Evolutionary conservation across 805 yeast species (phyloP).

Genomic region (Myxozyma vanderwaltii): DNA sequence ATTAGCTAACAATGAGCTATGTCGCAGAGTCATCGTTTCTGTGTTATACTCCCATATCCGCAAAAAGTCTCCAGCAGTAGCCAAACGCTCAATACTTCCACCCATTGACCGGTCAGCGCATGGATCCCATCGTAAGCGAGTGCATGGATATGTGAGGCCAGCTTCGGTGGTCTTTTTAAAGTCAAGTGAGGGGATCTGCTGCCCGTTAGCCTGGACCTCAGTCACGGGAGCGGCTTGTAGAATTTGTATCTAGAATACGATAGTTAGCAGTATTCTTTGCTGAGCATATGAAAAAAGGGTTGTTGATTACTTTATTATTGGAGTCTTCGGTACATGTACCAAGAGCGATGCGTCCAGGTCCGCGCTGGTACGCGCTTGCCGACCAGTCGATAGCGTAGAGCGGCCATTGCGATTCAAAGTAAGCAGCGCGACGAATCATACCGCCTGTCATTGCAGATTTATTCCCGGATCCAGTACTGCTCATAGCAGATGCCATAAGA

Average conservation of each 20-base stretch:
- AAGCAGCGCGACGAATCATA: constrained; percentile 40
- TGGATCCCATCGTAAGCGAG: constrained; percentile 76
- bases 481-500: constrained; percentile 7
- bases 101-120: constrained; percentile 28
- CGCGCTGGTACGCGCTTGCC: constrained; percentile 39
- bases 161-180: constrained; percentile 56
- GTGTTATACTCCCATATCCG: constrained; percentile 60
- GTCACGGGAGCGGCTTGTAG: constrained; percentile 33
- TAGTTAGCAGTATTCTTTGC: not conserved
- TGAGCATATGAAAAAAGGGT: not conserved
- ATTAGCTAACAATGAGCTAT: constrained; percentile 47
- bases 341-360: constrained; percentile 59
- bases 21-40: constrained; percentile 43
- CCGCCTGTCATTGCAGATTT: not conserved
- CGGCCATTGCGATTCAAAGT: constrained; percentile 54
- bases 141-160: constrained; percentile 65
- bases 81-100: constrained; percentile 50
- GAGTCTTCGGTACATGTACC: constrained; percentile 80
- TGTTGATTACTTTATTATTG: constrained; percentile 54
- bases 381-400: constrained; percentile 59
- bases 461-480: not conserved
- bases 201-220: constrained; percentile 36
- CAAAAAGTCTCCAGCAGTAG: constrained; percentile 72
- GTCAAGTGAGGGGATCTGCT: constrained; percentile 41
- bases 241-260: constrained; percentile 34